Conservation (phyloP, 495 filamentous ascomycete species). For the Alectoria sarmentosa region DNA sequence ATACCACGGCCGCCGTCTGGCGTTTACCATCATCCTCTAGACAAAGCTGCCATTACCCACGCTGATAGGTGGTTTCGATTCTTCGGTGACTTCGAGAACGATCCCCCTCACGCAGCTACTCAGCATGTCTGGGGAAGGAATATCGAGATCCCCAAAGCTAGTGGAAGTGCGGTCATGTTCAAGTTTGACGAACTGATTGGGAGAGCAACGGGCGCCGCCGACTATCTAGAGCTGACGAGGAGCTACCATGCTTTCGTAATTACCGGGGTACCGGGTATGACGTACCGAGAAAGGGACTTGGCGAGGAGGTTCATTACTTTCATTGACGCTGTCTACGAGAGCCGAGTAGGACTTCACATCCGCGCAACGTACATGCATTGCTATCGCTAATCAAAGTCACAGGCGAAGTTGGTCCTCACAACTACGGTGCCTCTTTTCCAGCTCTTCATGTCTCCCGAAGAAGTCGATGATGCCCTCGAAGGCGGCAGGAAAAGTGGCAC, state of each 20-base stretch:
- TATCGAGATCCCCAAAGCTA: conserved; percentile 79
- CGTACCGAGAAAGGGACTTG: conserved; percentile 72
- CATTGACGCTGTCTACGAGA: conserved; percentile 90
- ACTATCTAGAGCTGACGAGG: conserved; percentile 89
- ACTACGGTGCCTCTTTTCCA: conserved; percentile 74
- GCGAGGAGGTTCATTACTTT: conserved; percentile 95
- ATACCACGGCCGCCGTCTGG: conserved; percentile 89
- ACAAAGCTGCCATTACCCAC: conserved; percentile 66
- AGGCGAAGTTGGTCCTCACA: conserved; percentile 92
- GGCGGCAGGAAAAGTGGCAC: conserved; percentile 31
- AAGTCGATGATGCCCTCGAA: conserved; percentile 48
- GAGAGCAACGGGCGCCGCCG: conserved; percentile 78
- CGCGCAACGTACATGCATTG: not conserved
- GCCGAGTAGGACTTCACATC: conserved; percentile 39
- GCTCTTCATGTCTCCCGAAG: conserved; percentile 79
- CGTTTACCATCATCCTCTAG: conserved; percentile 85
- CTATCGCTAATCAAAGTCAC: conserved; percentile 16
- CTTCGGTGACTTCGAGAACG: conserved; percentile 71
- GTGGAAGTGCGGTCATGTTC: conserved; percentile 82
- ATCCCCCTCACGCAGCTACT: conserved; percentile 65
- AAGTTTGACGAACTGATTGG: conserved; percentile 87
- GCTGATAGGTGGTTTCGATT: conserved; percentile 93
- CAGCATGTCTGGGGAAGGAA: conserved; percentile 94
- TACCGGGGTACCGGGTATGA: conserved; percentile 90
- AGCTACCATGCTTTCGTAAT: conserved; percentile 89